Evolutionary conservation across 768 basidiomycete genomes (phyloP).

Genomic region (Tephrocybe rancida): DNA sequence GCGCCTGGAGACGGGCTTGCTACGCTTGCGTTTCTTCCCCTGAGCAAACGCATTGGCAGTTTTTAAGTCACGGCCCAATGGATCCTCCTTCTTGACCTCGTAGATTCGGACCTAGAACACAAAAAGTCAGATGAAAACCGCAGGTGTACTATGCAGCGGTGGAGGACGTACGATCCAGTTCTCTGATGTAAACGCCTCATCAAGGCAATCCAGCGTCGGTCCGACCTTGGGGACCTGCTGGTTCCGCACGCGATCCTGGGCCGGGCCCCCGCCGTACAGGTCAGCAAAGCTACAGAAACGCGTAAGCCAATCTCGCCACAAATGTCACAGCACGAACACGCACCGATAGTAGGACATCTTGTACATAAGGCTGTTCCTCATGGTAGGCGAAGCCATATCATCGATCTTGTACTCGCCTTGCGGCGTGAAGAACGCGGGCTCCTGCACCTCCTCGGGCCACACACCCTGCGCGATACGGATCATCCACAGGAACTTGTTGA

Average conservation of each 20-base stretch:
- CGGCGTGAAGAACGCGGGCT: conserved; percentile 90
- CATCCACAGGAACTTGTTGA: conserved; percentile 99
- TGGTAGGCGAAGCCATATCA: conserved; percentile 77
- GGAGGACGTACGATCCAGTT: conserved; percentile 89
- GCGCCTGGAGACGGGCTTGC: conserved; percentile 67
- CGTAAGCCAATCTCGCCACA: neutral
- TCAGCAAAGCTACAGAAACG: conserved; percentile 69
- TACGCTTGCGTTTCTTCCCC: conserved; percentile 89
- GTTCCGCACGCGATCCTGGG: conserved; percentile 85
- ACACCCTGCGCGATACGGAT: conserved; percentile 92
- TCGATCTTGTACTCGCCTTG: conserved; percentile 94
- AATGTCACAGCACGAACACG: conserved; percentile 12
- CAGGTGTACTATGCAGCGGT: neutral
- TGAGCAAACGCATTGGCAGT: conserved; percentile 80
- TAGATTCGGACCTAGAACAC: conserved; percentile 80
- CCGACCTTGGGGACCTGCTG: conserved; percentile 78
- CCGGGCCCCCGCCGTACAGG: conserved; percentile 74
- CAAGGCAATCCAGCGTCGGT: conserved; percentile 86
- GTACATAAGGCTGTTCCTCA: conserved; percentile 98
- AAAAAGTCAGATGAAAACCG: conserved; percentile 9
- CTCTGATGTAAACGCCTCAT: conserved; percentile 98
- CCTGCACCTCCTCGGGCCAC: conserved; percentile 98
- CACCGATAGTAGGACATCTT: conserved; percentile 98
- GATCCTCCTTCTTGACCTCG: conserved; percentile 92
- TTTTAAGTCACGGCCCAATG: conserved; percentile 88